These are phyloP conservation scores for Populus simonii DNA, from an alignment of 345 rosid genomes.

Conservation along the genomic window DNA sequence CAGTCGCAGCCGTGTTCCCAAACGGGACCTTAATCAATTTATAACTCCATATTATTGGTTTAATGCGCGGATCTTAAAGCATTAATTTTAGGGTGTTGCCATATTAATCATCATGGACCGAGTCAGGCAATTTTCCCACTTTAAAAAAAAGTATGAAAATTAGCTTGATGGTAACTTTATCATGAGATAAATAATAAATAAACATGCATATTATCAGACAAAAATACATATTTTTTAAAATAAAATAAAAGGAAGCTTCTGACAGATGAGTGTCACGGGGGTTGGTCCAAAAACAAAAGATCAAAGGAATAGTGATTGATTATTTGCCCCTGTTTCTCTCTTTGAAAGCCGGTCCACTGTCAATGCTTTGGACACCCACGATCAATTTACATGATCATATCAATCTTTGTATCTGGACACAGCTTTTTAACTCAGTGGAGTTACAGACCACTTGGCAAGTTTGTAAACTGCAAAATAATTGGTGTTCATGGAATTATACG, in stretches of 20 bases:
- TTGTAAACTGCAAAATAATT: no score
- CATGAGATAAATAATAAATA: no score
- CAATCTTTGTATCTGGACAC: neutral
- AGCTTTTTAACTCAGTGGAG: neutral
- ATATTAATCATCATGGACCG: neutral
- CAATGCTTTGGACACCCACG: neutral
- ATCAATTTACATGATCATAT: neutral
- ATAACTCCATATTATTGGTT: no score
- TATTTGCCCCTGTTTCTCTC: neutral
- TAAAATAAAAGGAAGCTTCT: neutral
- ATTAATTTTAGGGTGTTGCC: neutral
- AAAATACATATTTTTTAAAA: no score
- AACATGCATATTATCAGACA: no score
- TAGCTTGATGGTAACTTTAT: neutral
- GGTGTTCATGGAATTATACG: no score
- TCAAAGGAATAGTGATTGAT: no score
- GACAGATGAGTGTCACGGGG: neutral
- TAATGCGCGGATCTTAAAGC: no score
- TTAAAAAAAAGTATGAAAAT: no score
- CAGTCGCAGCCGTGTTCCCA: no score
- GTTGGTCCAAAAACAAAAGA: neutral
- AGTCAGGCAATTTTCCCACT: neutral
- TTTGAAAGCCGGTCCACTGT: neutral
- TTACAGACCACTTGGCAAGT: no score
- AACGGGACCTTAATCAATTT: no score